These are phyloP conservation scores for Phaeosphaeriaceae sp. DNA, from an alignment of 2,329 filamentous ascomycete genomes.

Conservation along the genomic window DNA sequence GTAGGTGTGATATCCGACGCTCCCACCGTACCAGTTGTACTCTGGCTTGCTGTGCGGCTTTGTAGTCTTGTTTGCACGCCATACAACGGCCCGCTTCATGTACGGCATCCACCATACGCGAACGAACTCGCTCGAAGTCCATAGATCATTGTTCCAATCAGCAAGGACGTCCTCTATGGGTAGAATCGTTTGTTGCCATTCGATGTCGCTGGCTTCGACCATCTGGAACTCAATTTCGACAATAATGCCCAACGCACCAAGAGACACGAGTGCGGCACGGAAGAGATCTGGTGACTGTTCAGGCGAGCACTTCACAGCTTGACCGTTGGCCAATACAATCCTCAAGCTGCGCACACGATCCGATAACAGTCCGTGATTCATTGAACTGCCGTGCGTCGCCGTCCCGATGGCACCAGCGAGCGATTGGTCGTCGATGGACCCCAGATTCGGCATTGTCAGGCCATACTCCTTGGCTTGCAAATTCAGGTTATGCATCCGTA, in stretches of 20 bases:
- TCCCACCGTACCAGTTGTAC: constrained; percentile 79
- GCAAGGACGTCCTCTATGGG: constrained; percentile 72
- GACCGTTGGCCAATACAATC: constrained; percentile 83
- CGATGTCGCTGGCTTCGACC: constrained; percentile 80
- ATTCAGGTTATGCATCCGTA: constrained; percentile 78
- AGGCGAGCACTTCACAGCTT: constrained; percentile 71
- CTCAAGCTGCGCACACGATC: constrained; percentile 77
- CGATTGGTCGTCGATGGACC: constrained; percentile 94
- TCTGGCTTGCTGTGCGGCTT: constrained; percentile 66
- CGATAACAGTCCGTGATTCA: constrained; percentile 83
- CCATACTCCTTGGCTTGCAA: constrained; percentile 75
- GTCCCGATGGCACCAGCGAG: constrained; percentile 92
- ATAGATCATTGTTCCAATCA: constrained; percentile 76
- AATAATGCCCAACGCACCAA: constrained; percentile 90
- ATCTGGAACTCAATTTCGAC: constrained; percentile 87
- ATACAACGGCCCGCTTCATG: constrained; percentile 84
- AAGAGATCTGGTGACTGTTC: constrained; percentile 80
- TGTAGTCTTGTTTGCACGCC: constrained; percentile 82
- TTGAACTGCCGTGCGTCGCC: constrained; percentile 88
- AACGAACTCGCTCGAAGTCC: constrained; percentile 87
- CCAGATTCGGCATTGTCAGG: constrained; percentile 87
- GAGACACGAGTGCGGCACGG: constrained; percentile 82
- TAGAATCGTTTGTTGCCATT: constrained; percentile 83
- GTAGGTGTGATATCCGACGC: constrained; percentile 86
- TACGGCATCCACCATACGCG: constrained; percentile 99